Percentiles rank a stretch among this genome's conserved stretches.
Evolutionary conservation across 441 rosid species (phyloP).

Genomic region (Monsonia emarginata): DNA sequence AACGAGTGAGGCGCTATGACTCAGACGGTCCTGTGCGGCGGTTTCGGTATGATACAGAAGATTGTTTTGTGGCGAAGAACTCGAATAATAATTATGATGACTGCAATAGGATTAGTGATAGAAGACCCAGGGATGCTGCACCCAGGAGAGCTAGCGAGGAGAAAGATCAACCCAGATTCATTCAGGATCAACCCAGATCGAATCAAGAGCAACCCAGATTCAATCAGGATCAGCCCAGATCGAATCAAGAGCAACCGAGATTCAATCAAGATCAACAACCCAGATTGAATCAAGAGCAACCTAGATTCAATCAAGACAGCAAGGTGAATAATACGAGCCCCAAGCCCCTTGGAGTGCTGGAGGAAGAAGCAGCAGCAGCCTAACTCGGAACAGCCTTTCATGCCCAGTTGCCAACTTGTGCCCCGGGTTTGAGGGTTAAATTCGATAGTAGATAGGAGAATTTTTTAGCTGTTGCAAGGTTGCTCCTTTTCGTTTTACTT

Average conservation of each 20-base stretch:
- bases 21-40: slow-evolving; percentile 22
- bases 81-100: slow-evolving; percentile 11
- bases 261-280: slow-evolving; percentile 4
- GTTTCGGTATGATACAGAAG: slow-evolving; percentile 22
- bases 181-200: slow-evolving; percentile 1
- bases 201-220: background rate
- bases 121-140: slow-evolving; percentile 4
- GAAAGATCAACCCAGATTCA: slow-evolving; percentile 8
- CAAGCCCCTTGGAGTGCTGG: slow-evolving; percentile 4
- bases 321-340: slow-evolving; percentile 5
- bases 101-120: slow-evolving; percentile 10
- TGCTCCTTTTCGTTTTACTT: background rate
- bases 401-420: slow-evolving; percentile 5
- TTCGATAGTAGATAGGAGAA: slow-evolving; percentile 12
- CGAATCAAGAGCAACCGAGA: slow-evolving; percentile 1
- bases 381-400: background rate
- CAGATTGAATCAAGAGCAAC: background rate
- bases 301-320: background rate
- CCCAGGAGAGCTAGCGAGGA: slow-evolving; percentile 14
- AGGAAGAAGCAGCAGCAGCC: background rate
- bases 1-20: slow-evolving; percentile 24
- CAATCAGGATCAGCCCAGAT: background rate
- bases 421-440: background rate
- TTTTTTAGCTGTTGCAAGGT: slow-evolving; percentile 5
- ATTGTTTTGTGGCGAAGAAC: slow-evolving; percentile 21